Percentiles rank a stretch among this genome's conserved stretches.
phyloP scores from a whole-genome alignment of 176 grass and related monocot species.

The Tuctoria greenei region DNA sequence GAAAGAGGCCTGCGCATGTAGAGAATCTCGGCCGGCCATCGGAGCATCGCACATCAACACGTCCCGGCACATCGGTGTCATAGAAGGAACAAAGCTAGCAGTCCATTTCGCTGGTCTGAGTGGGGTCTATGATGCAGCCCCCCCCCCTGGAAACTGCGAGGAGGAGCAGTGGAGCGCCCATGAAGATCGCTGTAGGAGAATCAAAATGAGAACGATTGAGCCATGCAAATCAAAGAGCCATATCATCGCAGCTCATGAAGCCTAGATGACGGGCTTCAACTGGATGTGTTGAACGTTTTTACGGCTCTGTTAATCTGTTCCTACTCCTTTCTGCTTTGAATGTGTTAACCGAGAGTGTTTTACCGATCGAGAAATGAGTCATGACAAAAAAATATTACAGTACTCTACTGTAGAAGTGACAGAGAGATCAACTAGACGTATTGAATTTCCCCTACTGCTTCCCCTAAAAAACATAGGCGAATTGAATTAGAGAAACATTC shows the following conservation, averaged over 20 bases:
- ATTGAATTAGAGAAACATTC: too few relatives aligned
- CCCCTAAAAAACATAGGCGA: too few relatives aligned
- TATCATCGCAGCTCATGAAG: not conserved
- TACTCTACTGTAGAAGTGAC: not conserved
- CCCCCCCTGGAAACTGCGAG: slow-evolving; percentile 3
- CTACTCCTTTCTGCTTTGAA: slow-evolving; percentile 8
- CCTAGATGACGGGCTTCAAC: not conserved
- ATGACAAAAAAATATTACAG: not conserved
- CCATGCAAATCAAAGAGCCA: slow-evolving; percentile 5
- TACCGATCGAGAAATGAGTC: too few relatives aligned
- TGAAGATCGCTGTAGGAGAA: not conserved
- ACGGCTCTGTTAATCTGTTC: slow-evolving; percentile 16
- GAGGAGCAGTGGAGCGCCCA: not conserved
- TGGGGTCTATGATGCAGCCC: slow-evolving; percentile 3
- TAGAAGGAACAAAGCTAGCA: slow-evolving; percentile 26
- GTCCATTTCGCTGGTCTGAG: slow-evolving; percentile 24
- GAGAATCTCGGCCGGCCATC: slow-evolving; percentile 36
- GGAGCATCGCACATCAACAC: slow-evolving; percentile 40
- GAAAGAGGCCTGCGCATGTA: slow-evolving; percentile 26
- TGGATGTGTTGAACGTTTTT: not conserved
- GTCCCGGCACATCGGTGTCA: slow-evolving; percentile 38
- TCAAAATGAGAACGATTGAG: slow-evolving; percentile 8
- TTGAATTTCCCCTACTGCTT: too few relatives aligned
- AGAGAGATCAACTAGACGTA: too few relatives aligned
- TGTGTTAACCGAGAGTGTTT: not conserved